These are phyloP conservation scores for Millerozyma acaciae DNA, from an alignment of 805 yeast genomes.

Conservation along the genomic window DNA sequence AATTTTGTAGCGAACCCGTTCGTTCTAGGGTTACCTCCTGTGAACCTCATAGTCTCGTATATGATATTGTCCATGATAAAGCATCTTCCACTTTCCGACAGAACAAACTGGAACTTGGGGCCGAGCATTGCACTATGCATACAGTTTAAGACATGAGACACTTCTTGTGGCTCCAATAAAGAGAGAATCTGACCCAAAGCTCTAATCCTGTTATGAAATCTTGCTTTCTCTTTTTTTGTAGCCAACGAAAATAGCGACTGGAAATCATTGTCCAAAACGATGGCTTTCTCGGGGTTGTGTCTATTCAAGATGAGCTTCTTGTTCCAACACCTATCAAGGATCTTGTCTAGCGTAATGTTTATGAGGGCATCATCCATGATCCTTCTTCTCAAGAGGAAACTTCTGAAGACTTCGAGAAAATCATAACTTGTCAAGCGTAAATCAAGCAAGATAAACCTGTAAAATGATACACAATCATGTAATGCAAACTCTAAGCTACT, in stretches of 20 bases:
- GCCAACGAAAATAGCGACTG: slow-evolving; percentile 4
- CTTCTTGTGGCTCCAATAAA: slow-evolving; percentile 13
- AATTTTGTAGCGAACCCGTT: slow-evolving; percentile 8
- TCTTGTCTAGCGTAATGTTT: slow-evolving; percentile 2
- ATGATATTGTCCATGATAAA: slow-evolving; percentile 18
- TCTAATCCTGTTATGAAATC: slow-evolving; percentile 23
- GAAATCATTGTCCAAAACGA: slow-evolving; percentile 5
- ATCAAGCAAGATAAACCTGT: slow-evolving; percentile 2
- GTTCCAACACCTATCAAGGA: slow-evolving; percentile 3
- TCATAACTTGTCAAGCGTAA: slow-evolving; percentile 3
- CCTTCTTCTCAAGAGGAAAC: slow-evolving; percentile 7
- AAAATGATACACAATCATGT: neutral
- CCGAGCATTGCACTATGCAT: slow-evolving; percentile 8
- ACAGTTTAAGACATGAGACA: slow-evolving; percentile 15
- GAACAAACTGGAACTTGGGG: slow-evolving; percentile 8
- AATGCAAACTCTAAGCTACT: neutral
- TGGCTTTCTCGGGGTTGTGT: neutral
- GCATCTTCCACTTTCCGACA: slow-evolving; percentile 7
- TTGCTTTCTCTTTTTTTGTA: slow-evolving; percentile 13
- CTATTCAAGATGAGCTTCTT: slow-evolving; percentile 2
- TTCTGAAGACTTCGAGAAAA: slow-evolving; percentile 6
- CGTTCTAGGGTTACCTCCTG: slow-evolving; percentile 7
- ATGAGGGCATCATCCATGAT: slow-evolving; percentile 8
- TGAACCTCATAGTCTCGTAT: slow-evolving; percentile 17
- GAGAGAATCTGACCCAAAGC: slow-evolving; percentile 29